These are phyloP conservation scores for Malus sieversii DNA, from an alignment of 306 rosid species.

Conservation along the genomic window DNA sequence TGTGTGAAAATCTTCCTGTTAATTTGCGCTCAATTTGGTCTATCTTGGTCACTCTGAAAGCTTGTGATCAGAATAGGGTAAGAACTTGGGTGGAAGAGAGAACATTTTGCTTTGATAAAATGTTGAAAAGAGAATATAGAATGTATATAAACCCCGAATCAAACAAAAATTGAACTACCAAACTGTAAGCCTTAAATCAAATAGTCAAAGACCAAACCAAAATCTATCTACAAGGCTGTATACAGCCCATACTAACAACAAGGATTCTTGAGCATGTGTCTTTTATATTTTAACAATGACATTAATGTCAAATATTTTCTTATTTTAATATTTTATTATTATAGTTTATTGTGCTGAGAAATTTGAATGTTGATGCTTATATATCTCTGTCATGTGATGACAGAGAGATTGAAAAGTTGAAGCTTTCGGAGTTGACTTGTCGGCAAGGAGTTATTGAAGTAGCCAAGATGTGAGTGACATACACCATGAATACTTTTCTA, in stretches of 20 bases:
- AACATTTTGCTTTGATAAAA: neutral
- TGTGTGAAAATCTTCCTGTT: neutral
- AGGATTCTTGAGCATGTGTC: neutral
- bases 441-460: conserved; percentile 93
- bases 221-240: neutral
- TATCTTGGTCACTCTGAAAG: neutral
- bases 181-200: neutral
- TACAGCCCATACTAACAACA: neutral
- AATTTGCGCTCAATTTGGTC: neutral
- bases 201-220: neutral
- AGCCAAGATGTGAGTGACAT: conserved; percentile 84
- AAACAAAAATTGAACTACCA: neutral
- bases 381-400: conserved; percentile 12
- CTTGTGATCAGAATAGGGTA: neutral
- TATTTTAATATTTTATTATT: neutral
- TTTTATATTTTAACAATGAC: neutral
- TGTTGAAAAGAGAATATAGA: neutral
- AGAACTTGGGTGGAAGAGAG: neutral
- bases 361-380: conserved; percentile 3
- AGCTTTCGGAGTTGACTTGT: conserved; percentile 87
- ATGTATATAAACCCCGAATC: neutral
- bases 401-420: conserved; percentile 95
- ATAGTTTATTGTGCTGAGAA: neutral
- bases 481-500: neutral
- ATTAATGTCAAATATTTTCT: neutral